Percentiles rank a stretch among this genome's conserved stretches.
phyloP scores from a whole-genome alignment of 805 yeast genomes.

The Cyberlindnera veronae region DNA sequence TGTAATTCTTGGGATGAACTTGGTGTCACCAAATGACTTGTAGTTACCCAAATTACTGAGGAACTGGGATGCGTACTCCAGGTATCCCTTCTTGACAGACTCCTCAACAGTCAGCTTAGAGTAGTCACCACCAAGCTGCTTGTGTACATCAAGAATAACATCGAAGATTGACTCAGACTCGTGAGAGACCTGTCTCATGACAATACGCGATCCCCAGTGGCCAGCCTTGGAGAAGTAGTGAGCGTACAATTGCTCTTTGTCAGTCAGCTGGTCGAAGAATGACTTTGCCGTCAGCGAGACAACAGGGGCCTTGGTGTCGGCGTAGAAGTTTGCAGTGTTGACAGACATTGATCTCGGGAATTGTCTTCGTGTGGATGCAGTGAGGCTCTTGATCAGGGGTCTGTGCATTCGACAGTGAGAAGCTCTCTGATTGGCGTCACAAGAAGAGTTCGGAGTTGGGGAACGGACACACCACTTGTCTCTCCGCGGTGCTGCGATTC shows the following conservation, averaged over 20 bases:
- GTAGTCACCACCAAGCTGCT: slow-evolving; percentile 45
- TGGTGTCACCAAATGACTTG: slow-evolving; percentile 86
- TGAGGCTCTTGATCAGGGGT: background rate
- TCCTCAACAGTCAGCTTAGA: slow-evolving; percentile 35
- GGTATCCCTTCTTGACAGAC: slow-evolving; percentile 41
- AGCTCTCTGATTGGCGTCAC: too few species aligned
- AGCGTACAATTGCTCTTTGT: slow-evolving; percentile 65
- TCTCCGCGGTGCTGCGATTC: too few species aligned
- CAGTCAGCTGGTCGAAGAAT: slow-evolving; percentile 64
- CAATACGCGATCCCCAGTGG: slow-evolving; percentile 79
- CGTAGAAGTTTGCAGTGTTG: slow-evolving; percentile 31
- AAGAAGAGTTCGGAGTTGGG: too few species aligned
- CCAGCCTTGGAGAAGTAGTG: slow-evolving; percentile 82
- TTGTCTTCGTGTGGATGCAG: background rate
- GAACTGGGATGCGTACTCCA: slow-evolving; percentile 76
- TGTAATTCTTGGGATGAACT: slow-evolving; percentile 68
- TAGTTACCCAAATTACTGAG: slow-evolving; percentile 72
- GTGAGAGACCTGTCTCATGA: slow-evolving; percentile 75
- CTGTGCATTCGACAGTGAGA: background rate
- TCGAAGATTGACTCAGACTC: slow-evolving; percentile 78
- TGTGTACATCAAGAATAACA: slow-evolving; percentile 58
- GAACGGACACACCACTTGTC: too few species aligned
- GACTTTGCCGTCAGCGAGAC: slow-evolving; percentile 64
- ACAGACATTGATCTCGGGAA: slow-evolving; percentile 9
- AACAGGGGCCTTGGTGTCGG: slow-evolving; percentile 66